Percentiles rank a stretch among this genome's conserved stretches.
Conservation (phyloP, 352 stramenopile species). For the Globisporangium paddicum region DNA sequence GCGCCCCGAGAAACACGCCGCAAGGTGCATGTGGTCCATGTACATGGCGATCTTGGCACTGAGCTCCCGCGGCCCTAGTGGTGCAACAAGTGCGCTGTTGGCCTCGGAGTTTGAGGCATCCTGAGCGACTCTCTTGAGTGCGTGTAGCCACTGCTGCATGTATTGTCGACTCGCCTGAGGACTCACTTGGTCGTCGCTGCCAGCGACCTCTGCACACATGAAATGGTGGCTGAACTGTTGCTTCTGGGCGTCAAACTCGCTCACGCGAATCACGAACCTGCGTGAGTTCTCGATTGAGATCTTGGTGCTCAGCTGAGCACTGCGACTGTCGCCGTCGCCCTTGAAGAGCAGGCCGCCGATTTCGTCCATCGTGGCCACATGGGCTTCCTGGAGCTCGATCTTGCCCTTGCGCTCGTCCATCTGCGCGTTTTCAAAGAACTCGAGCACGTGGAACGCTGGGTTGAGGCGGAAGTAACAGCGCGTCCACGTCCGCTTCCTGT, state of each 20-base stretch:
- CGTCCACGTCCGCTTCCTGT: constrained; percentile 43
- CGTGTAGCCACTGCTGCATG: constrained; percentile 44
- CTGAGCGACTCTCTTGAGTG: constrained; percentile 20
- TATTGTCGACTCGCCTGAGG: constrained; percentile 34
- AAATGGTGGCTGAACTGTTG: constrained; percentile 43
- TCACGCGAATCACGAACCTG: constrained; percentile 66
- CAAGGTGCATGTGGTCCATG: constrained; percentile 49
- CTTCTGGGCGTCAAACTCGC: constrained; percentile 16
- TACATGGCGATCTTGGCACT: constrained; percentile 34
- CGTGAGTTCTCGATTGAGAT: constrained; percentile 47
- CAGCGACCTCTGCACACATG: constrained; percentile 42
- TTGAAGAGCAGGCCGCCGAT: constrained; percentile 40
- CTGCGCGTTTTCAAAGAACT: constrained; percentile 49
- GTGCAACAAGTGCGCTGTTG: not conserved
- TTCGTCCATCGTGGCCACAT: constrained; percentile 49
- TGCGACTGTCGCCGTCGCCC: not conserved
- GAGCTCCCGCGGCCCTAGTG: constrained; percentile 33
- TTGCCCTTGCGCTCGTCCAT: constrained; percentile 35
- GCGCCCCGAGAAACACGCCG: constrained; percentile 31
- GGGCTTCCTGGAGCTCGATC: constrained; percentile 35
- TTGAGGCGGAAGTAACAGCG: constrained; percentile 48
- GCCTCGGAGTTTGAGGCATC: not conserved
- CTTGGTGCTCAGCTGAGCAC: constrained; percentile 14
- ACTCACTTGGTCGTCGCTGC: constrained; percentile 15
- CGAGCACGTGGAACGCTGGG: constrained; percentile 41